Percentiles rank a stretch among this genome's conserved stretches.
phyloP scores from a whole-genome alignment of 1,139 yeast species.

The Diutina pseudorugosa region DNA sequence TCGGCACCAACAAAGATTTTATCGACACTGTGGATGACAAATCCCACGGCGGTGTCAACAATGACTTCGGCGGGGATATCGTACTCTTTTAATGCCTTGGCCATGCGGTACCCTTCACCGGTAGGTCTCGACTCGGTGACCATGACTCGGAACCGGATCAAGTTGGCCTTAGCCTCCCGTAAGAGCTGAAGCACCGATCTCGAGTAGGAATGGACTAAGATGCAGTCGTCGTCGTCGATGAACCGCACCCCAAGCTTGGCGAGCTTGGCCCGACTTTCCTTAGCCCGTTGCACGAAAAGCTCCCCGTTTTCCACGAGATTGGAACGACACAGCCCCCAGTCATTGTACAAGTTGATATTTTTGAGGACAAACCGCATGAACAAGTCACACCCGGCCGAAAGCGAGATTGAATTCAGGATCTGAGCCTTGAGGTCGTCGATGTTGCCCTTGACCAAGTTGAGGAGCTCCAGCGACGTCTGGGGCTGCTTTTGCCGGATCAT shows the following conservation, averaged over 20 bases:
- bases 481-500: slow-evolving; percentile 75
- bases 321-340: slow-evolving; percentile 90
- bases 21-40: slow-evolving; percentile 81
- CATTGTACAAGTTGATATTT: slow-evolving; percentile 79
- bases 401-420: slow-evolving; percentile 81
- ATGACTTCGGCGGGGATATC: slow-evolving; percentile 88
- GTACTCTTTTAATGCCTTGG: slow-evolving; percentile 50
- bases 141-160: slow-evolving; percentile 76
- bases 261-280: slow-evolving; percentile 75
- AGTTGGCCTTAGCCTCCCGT: slow-evolving; percentile 58
- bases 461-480: slow-evolving; percentile 85
- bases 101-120: slow-evolving; percentile 69
- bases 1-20: slow-evolving; percentile 96
- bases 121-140: slow-evolving; percentile 92
- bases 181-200: slow-evolving; percentile 79
- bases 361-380: slow-evolving; percentile 88
- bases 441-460: slow-evolving; percentile 67
- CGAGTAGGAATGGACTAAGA: slow-evolving; percentile 84
- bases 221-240: slow-evolving; percentile 84
- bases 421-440: slow-evolving; percentile 61
- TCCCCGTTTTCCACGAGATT: slow-evolving; percentile 92
- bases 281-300: slow-evolving; percentile 83
- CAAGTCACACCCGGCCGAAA: slow-evolving; percentile 95
- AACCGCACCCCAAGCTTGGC: slow-evolving; percentile 84
- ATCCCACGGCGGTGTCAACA: slow-evolving; percentile 91